These are phyloP conservation scores for Thermochaetoides dissita DNA, from an alignment of 2,329 filamentous ascomycete genomes.

Conservation along the genomic window DNA sequence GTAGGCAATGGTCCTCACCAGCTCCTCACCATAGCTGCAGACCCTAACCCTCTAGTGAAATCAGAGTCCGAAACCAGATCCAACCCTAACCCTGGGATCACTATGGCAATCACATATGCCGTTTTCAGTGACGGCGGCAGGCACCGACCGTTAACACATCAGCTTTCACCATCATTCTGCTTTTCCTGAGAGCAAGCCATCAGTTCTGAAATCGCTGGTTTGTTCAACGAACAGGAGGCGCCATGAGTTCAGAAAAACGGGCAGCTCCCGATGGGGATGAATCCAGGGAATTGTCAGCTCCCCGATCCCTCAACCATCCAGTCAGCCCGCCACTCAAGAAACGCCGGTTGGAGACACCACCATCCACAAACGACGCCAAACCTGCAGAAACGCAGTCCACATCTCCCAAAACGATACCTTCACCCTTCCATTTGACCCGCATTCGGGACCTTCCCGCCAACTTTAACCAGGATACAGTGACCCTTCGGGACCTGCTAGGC, in stretches of 20 bases:
- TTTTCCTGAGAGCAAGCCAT: too few relatives aligned
- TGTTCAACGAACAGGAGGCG: too few relatives aligned
- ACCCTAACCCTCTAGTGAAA: too few relatives aligned
- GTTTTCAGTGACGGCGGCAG: too few relatives aligned
- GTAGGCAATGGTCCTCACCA: too few relatives aligned
- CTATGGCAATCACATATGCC: too few relatives aligned
- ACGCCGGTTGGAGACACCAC: constrained; percentile 2
- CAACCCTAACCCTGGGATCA: too few relatives aligned
- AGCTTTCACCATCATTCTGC: too few relatives aligned
- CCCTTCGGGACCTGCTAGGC: constrained; percentile 53
- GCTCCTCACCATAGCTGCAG: too few relatives aligned
- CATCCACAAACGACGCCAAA: neutral
- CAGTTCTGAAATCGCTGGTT: too few relatives aligned
- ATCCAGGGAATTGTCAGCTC: constrained; percentile 7
- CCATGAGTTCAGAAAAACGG: neutral
- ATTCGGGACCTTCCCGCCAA: constrained; percentile 48
- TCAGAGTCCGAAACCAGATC: too few relatives aligned
- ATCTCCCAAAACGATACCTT: constrained; percentile 26
- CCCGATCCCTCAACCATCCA: constrained; percentile 22
- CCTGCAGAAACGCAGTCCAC: neutral
- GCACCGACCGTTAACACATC: too few relatives aligned
- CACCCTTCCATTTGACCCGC: constrained; percentile 58
- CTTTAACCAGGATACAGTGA: constrained; percentile 52
- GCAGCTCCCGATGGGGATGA: neutral
- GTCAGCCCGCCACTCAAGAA: constrained; percentile 28